Base-by-base conservation (phyloP, 805 yeast genomes). In the Pichia thaimueangensis region DNA sequence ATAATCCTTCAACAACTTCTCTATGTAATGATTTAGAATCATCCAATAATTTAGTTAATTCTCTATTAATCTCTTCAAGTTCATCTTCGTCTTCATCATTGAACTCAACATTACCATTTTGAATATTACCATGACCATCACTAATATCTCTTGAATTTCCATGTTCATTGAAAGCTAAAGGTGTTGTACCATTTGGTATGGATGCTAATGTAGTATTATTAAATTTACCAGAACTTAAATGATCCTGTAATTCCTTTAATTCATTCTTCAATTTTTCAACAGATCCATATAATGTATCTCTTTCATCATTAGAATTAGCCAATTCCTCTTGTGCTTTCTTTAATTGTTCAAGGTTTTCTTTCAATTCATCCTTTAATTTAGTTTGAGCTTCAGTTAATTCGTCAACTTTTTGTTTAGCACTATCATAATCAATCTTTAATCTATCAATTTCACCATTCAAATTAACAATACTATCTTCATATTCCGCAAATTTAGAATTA, bases 1-100 rank as follows among this genome's bases (percentile, higher is more conserved):
- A 70, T 47, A 93, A 69, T 6, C 95, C 95, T 53, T 83, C 89
- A 24, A 88, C 82, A 38, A 87, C 84, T 63, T 91, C 97, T 47
- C 77, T 73, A 59, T 86, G 91, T 49, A 91, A 68, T 40, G 75
- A 70, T 45, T 76, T 76, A 3, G 93, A 78, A 53, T 85, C 85
- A 55, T 83, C 78, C 47, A 85, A 68, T 53, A 82, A 68, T 53
- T 74, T 71, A 73, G 77, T 84, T 43, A 85, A 66, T 59, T 86
- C 93, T 55, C 77, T 86, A 54, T 82, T 82, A 49, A 85, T 82
- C 40, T 80, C 83, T 47, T 81, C 82, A 47, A 80, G 63, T n/a
- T 75, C 69, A 45, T 65, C 63, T 39, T 68, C 52, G 23, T 75
- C 82, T 22, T 41, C 39, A 11, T 30, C 47, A 27, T 30, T 30